Conservation (phyloP, 2,329 filamentous ascomycete genomes). For the Beauveria pseudobassiana region DNA sequence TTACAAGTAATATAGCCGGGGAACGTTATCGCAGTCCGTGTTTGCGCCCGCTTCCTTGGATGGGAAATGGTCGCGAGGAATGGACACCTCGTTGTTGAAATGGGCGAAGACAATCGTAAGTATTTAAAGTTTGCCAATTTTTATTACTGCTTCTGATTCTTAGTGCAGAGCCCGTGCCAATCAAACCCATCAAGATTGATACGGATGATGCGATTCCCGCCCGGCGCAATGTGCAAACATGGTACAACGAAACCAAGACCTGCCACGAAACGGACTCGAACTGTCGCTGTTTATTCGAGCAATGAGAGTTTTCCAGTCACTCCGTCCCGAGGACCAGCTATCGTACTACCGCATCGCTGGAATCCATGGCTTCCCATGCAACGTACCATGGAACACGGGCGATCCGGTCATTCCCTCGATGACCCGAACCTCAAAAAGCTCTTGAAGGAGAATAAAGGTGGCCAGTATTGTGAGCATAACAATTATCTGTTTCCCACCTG, state of each 20-base stretch:
- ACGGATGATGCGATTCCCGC: not conserved
- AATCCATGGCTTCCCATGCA: not conserved
- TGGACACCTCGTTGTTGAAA: conserved; percentile 11
- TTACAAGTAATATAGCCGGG: not conserved
- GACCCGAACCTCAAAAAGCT: not conserved
- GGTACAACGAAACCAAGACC: not conserved
- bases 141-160: not conserved
- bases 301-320: not conserved
- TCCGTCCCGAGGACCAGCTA: not conserved
- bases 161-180: not conserved
- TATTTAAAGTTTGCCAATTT: too few relatives aligned
- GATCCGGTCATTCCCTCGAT: not conserved
- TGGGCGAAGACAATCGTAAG: conserved; percentile 9
- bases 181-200: not conserved
- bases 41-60: conserved; percentile 10
- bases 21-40: conserved; percentile 12
- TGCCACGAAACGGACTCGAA: not conserved
- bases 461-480: conserved; percentile 51
- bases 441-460: not conserved
- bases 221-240: not conserved
- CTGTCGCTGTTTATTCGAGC: not conserved
- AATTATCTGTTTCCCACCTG: conserved; percentile 55
- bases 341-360: not conserved
- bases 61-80: conserved; percentile 7
- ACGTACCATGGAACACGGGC: not conserved